phyloP scores from a whole-genome alignment of 805 yeast species.

The Starmerella bombi region DNA sequence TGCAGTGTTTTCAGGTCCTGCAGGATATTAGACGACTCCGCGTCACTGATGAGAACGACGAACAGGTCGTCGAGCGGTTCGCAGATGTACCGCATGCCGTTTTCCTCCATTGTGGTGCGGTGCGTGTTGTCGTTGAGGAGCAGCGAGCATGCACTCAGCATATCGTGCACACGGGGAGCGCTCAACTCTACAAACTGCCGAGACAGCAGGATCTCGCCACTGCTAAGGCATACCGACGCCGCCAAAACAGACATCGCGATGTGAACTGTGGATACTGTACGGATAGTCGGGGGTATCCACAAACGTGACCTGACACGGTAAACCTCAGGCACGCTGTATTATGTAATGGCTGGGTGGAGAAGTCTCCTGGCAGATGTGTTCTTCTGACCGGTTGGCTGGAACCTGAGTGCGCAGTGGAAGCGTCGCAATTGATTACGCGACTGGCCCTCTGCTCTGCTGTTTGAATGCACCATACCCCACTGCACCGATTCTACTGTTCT shows the following conservation, averaged over 20 bases:
- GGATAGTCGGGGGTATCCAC: no score
- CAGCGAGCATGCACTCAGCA: conserved; percentile 74
- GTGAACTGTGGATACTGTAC: background rate
- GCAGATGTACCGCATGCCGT: conserved; percentile 79
- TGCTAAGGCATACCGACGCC: conserved; percentile 85
- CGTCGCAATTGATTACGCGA: no score
- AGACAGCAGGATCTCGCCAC: conserved; percentile 83
- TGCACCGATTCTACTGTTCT: no score
- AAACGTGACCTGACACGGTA: background rate
- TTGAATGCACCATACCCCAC: no score
- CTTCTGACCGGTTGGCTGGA: no score
- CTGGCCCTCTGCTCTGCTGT: no score
- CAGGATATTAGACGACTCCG: conserved; percentile 74
- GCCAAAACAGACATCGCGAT: conserved; percentile 38
- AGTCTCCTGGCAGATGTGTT: no score
- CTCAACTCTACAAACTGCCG: conserved; percentile 82
- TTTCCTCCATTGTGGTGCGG: conserved; percentile 90
- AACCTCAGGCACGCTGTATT: background rate
- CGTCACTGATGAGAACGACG: conserved; percentile 77
- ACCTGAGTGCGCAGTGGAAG: no score
- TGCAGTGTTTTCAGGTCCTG: conserved; percentile 91
- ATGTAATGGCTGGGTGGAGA: background rate
- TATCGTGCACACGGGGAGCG: conserved; percentile 71
- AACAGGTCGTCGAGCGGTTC: conserved; percentile 92
- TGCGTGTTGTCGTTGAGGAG: conserved; percentile 60